A percentile compares a stretch with the other conserved stretches of the same genome.
phyloP scores from a whole-genome alignment of 2,329 filamentous ascomycete genomes.

The Epichloe gansuensis region DNA sequence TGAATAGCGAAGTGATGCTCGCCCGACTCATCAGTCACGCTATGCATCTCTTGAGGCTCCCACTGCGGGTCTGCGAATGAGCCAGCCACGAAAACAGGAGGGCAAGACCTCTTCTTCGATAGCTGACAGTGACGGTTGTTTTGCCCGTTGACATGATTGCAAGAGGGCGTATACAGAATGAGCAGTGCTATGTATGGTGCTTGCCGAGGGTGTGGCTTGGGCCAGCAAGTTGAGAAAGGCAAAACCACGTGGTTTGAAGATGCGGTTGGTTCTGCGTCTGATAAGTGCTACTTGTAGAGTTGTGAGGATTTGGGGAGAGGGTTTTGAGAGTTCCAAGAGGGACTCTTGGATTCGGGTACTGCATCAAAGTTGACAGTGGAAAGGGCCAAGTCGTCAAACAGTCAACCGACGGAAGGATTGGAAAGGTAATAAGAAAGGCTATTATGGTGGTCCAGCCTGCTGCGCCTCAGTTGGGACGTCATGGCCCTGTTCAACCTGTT shows the following conservation, averaged over 20 bases:
- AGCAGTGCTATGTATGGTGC: neutral
- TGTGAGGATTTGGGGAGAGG: too few relatives aligned
- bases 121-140: constrained; percentile 45
- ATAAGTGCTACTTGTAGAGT: too few relatives aligned
- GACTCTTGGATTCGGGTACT: neutral
- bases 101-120: constrained; percentile 43
- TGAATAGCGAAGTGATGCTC: constrained; percentile 46
- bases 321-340: too few relatives aligned
- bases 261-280: too few relatives aligned
- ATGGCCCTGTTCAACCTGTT: neutral
- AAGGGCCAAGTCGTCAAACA: neutral
- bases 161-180: neutral
- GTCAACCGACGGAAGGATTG: neutral
- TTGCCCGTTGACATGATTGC: constrained; percentile 11
- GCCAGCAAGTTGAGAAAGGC: neutral
- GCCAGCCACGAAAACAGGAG: constrained; percentile 60
- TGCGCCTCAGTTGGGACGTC: neutral
- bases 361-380: neutral
- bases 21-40: constrained; percentile 35
- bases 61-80: constrained; percentile 57
- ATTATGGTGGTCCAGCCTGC: neutral
- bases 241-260: too few relatives aligned
- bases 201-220: neutral
- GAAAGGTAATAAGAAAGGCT: neutral
- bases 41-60: constrained; percentile 54